Evolutionary conservation across 768 basidiomycete genomes (phyloP).

Genomic region (Auriscalpium microsporum): DNA sequence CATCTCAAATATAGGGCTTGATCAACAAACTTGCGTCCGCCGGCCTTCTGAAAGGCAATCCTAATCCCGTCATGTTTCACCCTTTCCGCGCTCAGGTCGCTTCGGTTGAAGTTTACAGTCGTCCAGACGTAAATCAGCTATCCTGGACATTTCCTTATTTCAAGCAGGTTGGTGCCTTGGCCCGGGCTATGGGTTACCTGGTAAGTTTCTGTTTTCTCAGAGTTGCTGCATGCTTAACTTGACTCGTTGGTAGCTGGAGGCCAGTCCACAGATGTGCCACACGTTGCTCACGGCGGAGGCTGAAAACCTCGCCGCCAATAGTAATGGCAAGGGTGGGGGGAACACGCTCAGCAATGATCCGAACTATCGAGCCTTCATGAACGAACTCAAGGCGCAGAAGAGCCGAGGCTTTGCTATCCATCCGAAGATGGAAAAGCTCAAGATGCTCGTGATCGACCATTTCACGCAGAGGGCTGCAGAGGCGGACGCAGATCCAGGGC

Average conservation of each 20-base stretch:
- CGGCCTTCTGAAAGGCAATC: conserved; percentile 37
- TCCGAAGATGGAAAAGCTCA: conserved; percentile 88
- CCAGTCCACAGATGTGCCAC: conserved; percentile 73
- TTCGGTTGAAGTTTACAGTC: conserved; percentile 27
- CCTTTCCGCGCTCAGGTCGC: conserved; percentile 48
- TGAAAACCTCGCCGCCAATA: conserved; percentile 25
- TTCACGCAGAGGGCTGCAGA: conserved; percentile 52
- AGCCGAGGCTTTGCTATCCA: conserved; percentile 54
- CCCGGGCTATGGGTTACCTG: conserved; percentile 82
- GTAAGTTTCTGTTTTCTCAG: conserved; percentile 33
- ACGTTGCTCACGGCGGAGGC: conserved; percentile 44
- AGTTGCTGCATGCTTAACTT: conserved; percentile 4
- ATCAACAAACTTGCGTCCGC: conserved; percentile 2
- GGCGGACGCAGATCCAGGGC: conserved; percentile 26
- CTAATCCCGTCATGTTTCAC: conserved; percentile 59
- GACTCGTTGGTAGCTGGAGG: conserved; percentile 54
- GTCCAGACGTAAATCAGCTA: conserved; percentile 21
- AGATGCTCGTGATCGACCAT: conserved; percentile 66
- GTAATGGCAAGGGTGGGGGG: conserved; percentile 26
- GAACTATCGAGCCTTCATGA: conserved; percentile 55
- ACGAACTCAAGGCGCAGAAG: conserved; percentile 55
- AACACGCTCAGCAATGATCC: conserved; percentile 42
- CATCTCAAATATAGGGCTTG: neutral
- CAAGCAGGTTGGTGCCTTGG: conserved; percentile 47
- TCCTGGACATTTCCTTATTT: conserved; percentile 46